Evolutionary conservation across 495 filamentous ascomycete species (phyloP).

Genomic region (Penicillium herquei): DNA sequence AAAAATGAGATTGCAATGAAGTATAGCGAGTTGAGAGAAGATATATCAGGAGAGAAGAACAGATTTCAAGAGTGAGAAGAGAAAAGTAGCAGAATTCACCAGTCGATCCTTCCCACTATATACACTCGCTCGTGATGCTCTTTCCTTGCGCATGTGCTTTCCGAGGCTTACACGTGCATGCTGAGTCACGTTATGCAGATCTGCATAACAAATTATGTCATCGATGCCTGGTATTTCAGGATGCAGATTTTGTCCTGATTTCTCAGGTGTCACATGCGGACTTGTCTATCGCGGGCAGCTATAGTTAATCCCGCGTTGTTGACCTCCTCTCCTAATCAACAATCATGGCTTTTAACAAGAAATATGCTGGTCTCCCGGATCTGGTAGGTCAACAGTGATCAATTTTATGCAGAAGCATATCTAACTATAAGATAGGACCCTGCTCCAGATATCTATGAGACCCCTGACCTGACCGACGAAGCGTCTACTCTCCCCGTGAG

Average conservation of each 20-base stretch:
- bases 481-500: constrained; percentile 75
- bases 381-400: constrained; percentile 53
- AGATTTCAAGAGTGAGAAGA: neutral
- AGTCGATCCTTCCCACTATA: constrained; percentile 12
- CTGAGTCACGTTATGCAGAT: constrained; percentile 7
- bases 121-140: constrained; percentile 2
- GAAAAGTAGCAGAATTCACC: neutral
- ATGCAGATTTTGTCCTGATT: neutral
- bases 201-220: neutral
- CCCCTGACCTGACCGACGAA: constrained; percentile 85
- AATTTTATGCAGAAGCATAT: neutral
- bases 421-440: constrained; percentile 60
- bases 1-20: neutral
- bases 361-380: constrained; percentile 85
- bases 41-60: neutral
- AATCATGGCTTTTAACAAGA: constrained; percentile 54
- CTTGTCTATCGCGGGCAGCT: constrained; percentile 1
- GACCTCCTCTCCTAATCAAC: constrained; percentile 12
- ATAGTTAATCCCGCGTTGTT: constrained; percentile 12
- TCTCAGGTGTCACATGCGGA: constrained; percentile 2
- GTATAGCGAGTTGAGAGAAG: neutral
- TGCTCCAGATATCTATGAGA: constrained; percentile 93
- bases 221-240: neutral
- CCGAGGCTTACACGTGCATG: constrained; percentile 32
- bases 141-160: constrained; percentile 15